Base-by-base conservation (phyloP, 2,329 filamentous ascomycete genomes). In the Aureobasidium namibiae region DNA sequence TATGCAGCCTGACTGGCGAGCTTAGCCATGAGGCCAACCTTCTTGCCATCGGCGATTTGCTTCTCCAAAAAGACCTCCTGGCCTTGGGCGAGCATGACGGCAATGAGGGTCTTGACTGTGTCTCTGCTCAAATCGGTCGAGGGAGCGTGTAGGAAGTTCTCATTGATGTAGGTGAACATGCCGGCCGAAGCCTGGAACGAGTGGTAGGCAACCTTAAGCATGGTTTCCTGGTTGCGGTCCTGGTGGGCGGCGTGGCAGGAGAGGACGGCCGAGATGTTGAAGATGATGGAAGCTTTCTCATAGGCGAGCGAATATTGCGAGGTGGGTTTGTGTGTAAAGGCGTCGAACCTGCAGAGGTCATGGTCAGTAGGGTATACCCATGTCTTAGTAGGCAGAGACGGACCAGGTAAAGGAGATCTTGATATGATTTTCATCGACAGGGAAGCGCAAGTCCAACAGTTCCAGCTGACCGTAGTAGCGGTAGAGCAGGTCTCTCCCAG, bases 91-190 rank as follows among this genome's bases (percentile, higher is more conserved):
- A 99, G 82, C 81, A 90, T 97, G 61, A 99, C 84, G 54, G 87
- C 83, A 70, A 99, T 97, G 64, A 99, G 75, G 0, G 90, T 91
- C 76, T 96, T 96, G 68, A 99, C 90, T 0, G 94, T 99, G 53
- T 99, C 92, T 62, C 94, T 80, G 72, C 92, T 97, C 49, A 99
- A 76, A 69, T 99, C 94, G n/a, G 90, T 92, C 9, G 92, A 96
- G 0, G 95, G 94, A 1, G 94, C 94, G 69, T 99, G 94, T 36
- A 99, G 79, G 72, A 99, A 99, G 76, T 99, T 99, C 76, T 99
- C 94, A 74, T 99, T 99, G 77, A 99, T 99, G 69, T 99, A 99
- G 56, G 92, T 97, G 74, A 97, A 99, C 94, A 99, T 99, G 76
- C 94, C 94, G 10, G 94, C 94, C 8, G 92, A 92, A 41, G 94